Conservation (phyloP, 1,284 basidiomycete genomes). For the Ceratobasidium papillatum region DNA sequence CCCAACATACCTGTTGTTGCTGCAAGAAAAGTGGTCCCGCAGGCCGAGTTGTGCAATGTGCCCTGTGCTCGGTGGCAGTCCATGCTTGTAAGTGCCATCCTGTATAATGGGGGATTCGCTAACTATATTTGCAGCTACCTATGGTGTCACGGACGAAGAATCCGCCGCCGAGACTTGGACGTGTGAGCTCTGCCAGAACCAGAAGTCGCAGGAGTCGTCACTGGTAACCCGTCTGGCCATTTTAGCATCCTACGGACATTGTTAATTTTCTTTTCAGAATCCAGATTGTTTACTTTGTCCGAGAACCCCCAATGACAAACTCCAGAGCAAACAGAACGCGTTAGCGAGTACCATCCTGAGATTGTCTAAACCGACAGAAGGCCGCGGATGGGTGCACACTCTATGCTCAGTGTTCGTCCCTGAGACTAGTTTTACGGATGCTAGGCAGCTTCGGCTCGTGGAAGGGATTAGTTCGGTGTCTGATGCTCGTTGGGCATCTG, state of each 20-base stretch:
- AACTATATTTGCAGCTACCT: conserved; percentile 58
- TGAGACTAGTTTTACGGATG: conserved; percentile 83
- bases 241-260: conserved; percentile 40
- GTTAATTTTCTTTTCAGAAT: conserved; percentile 57
- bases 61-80: conserved; percentile 75
- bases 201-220: conserved; percentile 77
- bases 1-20: conserved; percentile 76
- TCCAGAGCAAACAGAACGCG: conserved; percentile 58
- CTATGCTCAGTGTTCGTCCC: conserved; percentile 89
- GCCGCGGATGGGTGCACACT: conserved; percentile 91
- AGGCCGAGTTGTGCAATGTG: conserved; percentile 80
- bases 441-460: conserved; percentile 72
- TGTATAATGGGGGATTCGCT: background rate
- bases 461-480: conserved; percentile 88
- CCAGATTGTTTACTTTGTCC: conserved; percentile 80
- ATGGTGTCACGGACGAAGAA: conserved; percentile 73
- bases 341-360: conserved; percentile 74
- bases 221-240: conserved; percentile 60
- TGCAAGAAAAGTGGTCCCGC: conserved; percentile 77
- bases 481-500: conserved; percentile 51
- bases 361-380: conserved; percentile 92
- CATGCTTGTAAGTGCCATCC: conserved; percentile 70
- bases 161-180: conserved; percentile 74
- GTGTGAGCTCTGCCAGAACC: conserved; percentile 86
- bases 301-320: conserved; percentile 55